Evolutionary conservation across 1,284 basidiomycete species (phyloP).

Genomic region (Trichosporon asahii): DNA sequence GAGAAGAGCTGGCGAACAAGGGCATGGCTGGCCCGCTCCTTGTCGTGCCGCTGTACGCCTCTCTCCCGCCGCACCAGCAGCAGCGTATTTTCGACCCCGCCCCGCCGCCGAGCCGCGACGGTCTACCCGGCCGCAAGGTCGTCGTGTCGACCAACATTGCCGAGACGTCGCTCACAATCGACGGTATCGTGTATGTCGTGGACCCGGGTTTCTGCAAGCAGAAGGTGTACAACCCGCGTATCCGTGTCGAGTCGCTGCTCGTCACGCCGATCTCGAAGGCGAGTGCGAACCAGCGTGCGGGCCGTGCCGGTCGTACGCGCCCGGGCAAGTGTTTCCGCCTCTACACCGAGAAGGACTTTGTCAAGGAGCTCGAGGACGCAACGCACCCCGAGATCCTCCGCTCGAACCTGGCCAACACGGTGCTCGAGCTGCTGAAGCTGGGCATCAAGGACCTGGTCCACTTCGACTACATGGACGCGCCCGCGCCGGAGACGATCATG

Average conservation of each 20-base stretch:
- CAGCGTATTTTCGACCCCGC: conserved; percentile 91
- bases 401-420: conserved; percentile 88
- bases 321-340: conserved; percentile 97
- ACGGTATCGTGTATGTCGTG: conserved; percentile 98
- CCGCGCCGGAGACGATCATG: conserved; percentile 97
- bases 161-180: conserved; percentile 95
- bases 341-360: conserved; percentile 97
- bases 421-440: conserved; percentile 89
- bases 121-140: conserved; percentile 86
- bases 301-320: conserved; percentile 90
- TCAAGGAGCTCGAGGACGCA: conserved; percentile 90
- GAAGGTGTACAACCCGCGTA: conserved; percentile 94
- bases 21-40: conserved; percentile 77
- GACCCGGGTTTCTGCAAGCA: conserved; percentile 98
- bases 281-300: conserved; percentile 91
- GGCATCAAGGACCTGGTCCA: conserved; percentile 88
- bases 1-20: conserved; percentile 69
- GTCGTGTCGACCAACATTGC: conserved; percentile 97
- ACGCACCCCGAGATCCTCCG: conserved; percentile 94
- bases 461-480: conserved; percentile 96
- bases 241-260: conserved; percentile 89
- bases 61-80: conserved; percentile 86
- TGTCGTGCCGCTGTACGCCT: conserved; percentile 90
- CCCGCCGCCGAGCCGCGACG: conserved; percentile 62
- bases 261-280: conserved; percentile 96